Percentiles rank a stretch among this genome's conserved stretches.
Evolutionary conservation across 1,284 basidiomycete species (phyloP).

Genomic region (Sparassis latifolia): DNA sequence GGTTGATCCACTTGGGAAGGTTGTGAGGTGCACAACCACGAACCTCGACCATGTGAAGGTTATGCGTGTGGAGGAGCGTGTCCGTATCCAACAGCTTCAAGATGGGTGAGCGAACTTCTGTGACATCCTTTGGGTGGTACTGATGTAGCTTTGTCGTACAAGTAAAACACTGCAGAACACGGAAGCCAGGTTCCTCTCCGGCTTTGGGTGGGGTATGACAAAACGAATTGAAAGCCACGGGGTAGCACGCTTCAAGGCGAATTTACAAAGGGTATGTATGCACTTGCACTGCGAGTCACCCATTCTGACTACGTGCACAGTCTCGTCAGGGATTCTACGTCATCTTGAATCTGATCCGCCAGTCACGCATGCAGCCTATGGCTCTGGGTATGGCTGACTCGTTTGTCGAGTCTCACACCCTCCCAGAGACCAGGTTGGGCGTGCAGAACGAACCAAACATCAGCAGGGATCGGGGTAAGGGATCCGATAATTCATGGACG

Average conservation of each 20-base stretch:
- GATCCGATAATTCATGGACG: conserved; percentile 11
- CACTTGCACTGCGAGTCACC: not conserved
- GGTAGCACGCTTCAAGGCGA: conserved; percentile 67
- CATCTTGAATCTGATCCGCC: conserved; percentile 66
- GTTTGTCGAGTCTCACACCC: conserved; percentile 24
- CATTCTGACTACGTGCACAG: conserved; percentile 32
- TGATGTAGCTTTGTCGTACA: conserved; percentile 7
- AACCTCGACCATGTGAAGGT: conserved; percentile 84
- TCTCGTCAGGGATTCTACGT: conserved; percentile 77
- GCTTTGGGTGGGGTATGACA: conserved; percentile 79
- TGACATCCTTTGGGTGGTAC: conserved; percentile 2
- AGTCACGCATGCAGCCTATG: conserved; percentile 69
- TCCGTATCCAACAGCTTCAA: conserved; percentile 51
- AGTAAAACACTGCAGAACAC: conserved; percentile 74
- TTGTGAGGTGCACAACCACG: conserved; percentile 64
- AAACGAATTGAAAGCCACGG: conserved; percentile 76
- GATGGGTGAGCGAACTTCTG: conserved; percentile 48
- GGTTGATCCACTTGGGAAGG: conserved; percentile 71
- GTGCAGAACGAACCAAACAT: not conserved
- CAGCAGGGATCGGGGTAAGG: conserved; percentile 8
- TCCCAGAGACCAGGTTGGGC: not conserved
- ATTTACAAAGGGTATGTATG: conserved; percentile 61
- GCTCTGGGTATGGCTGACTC: conserved; percentile 39
- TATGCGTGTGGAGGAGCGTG: conserved; percentile 73
- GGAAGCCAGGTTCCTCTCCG: conserved; percentile 69